A percentile compares a stretch with the other conserved stretches of the same genome.
phyloP scores from a whole-genome alignment of 2,329 filamentous ascomycete species.

The Epichloe glyceriae region DNA sequence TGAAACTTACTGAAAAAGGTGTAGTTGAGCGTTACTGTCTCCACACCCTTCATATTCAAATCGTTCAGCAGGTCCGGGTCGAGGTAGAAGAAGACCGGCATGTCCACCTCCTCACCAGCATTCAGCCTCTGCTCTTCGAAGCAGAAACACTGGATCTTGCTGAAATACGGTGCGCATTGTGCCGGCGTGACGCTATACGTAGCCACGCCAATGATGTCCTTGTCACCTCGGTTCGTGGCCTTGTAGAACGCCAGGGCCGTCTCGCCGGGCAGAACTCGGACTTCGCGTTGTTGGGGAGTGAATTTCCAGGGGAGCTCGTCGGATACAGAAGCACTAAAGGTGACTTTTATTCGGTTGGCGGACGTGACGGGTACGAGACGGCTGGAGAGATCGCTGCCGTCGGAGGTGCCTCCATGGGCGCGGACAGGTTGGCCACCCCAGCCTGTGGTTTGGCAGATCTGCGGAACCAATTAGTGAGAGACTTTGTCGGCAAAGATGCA shows the following conservation, averaged over 20 bases:
- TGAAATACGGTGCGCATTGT: slow-evolving; percentile 94
- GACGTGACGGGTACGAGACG: slow-evolving; percentile 70
- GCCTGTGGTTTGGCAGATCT: slow-evolving; percentile 72
- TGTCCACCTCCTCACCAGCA: slow-evolving; percentile 93
- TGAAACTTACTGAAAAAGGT: slow-evolving; percentile 84
- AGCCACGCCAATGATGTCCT: slow-evolving; percentile 94
- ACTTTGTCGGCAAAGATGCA: not conserved
- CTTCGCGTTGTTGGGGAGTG: slow-evolving; percentile 89
- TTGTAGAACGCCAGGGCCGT: slow-evolving; percentile 97
- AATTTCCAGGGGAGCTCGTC: slow-evolving; percentile 98
- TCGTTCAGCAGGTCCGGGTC: slow-evolving; percentile 92
- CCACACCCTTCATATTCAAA: slow-evolving; percentile 81
- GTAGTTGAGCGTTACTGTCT: slow-evolving; percentile 91
- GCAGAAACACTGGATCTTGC: slow-evolving; percentile 99
- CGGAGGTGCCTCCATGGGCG: slow-evolving; percentile 45
- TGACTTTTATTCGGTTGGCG: slow-evolving; percentile 80
- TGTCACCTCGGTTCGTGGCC: slow-evolving; percentile 77
- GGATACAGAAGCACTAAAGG: slow-evolving; percentile 90
- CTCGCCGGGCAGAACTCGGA: slow-evolving; percentile 87
- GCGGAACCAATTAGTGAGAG: not conserved
- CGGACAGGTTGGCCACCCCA: slow-evolving; percentile 91
- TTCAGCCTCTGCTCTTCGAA: slow-evolving; percentile 94
- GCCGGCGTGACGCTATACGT: slow-evolving; percentile 95
- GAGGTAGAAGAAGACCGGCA: slow-evolving; percentile 99
- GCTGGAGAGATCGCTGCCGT: slow-evolving; percentile 52